phyloP scores from a whole-genome alignment of 345 rosid species.

The Zanthoxylum bungeanum region DNA sequence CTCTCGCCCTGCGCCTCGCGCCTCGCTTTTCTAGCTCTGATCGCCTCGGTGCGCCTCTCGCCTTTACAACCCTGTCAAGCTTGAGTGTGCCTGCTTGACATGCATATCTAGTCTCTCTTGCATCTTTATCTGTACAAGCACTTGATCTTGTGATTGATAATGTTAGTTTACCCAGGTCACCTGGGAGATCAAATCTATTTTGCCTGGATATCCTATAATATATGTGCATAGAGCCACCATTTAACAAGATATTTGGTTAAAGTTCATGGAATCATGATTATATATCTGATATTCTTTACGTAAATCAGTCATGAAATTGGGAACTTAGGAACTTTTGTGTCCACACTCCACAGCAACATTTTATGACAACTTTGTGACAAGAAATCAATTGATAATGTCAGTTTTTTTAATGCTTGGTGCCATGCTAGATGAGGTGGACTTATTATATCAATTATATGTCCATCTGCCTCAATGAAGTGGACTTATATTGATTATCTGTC shows the following conservation, averaged over 20 bases:
- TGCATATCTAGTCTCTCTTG: not conserved
- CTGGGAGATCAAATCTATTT: not conserved
- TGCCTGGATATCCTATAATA: not conserved
- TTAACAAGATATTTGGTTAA: not conserved
- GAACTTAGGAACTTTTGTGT: not conserved
- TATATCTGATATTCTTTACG: not conserved
- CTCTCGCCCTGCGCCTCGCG: too few species aligned
- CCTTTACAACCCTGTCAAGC: not conserved
- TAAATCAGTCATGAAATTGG: not conserved
- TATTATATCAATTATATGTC: too few species aligned
- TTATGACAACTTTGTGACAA: not conserved
- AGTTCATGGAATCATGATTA: not conserved
- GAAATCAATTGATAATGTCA: not conserved
- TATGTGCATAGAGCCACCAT: not conserved
- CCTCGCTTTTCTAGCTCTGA: too few species aligned
- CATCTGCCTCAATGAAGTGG: not conserved
- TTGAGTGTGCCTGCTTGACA: not conserved
- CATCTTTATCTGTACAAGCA: not conserved
- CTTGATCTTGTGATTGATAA: not conserved
- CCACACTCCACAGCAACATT: not conserved
- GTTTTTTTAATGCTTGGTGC: not conserved
- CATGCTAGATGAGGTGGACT: too few species aligned
- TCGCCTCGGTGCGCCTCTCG: not conserved
- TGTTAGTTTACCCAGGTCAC: not conserved
- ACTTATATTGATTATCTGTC: not conserved